Evolutionary conservation across 345 rosid genomes (phyloP).

Genomic region (Cardamine chenopodiifolia): DNA sequence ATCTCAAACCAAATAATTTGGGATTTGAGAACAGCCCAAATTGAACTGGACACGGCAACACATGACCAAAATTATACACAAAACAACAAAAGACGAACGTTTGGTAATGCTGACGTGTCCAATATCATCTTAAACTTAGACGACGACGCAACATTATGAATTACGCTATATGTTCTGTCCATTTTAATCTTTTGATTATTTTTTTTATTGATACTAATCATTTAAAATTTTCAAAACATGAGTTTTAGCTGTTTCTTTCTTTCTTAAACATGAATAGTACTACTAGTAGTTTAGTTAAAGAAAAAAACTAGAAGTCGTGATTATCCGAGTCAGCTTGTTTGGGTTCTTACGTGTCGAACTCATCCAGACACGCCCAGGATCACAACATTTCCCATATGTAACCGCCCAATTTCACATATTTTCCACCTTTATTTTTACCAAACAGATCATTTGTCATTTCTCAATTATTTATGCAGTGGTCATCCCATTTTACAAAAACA

Average conservation of each 20-base stretch:
- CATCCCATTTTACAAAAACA: too few species aligned
- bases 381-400: background rate
- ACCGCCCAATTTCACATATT: constrained; percentile 2
- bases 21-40: background rate
- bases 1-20: background rate
- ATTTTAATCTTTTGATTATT: background rate
- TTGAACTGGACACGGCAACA: constrained; percentile 17
- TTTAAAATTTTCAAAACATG: background rate
- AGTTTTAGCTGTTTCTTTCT: background rate
- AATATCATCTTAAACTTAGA: background rate
- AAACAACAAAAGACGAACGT: constrained; percentile 7
- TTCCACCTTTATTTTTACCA: constrained; percentile 1
- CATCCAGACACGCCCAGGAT: constrained; percentile 15
- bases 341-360: constrained; percentile 41
- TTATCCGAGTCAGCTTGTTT: constrained; percentile 38
- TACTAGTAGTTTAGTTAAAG: background rate
- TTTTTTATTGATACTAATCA: too few species aligned
- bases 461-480: background rate
- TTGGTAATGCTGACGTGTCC: constrained; percentile 26
- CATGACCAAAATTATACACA: constrained; percentile 16
- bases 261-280: background rate
- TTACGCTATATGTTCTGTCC: background rate
- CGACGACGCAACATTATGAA: background rate
- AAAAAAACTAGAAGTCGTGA: constrained; percentile 17
- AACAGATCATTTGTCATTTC: constrained; percentile 4